Base-by-base conservation (phyloP, 108 stramenopile genomes). In the Cyclotella choctawhatcheeana region DNA sequence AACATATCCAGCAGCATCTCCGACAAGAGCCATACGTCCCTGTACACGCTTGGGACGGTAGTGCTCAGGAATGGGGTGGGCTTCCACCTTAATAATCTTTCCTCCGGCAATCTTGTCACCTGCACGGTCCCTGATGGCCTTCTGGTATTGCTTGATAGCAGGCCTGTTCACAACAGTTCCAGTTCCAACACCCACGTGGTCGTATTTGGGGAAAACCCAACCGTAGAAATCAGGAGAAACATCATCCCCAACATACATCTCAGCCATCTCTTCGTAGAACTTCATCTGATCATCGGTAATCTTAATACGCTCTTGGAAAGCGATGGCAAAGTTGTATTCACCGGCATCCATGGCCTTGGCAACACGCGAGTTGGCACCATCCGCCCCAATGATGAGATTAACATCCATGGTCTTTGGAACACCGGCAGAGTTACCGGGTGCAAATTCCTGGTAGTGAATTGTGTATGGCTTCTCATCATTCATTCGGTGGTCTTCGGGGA, bases 181-280 rank as follows among this genome's bases (percentile, higher is more conserved):
- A 10, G 97, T 98, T 80, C 97, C 97, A 67, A 98, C 97, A 64
- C 97, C 97, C 43, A 98, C 97, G 84, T 98, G 97, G 86, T 98
- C 97, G 80, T 98, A 97, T 85, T 98, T 98, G 82, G 97, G 97
- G 90, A 98, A 98, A 55, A 98, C 97, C 97, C 97, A 98, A 62
- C 97, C 97, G 82, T 98, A 98, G 76, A 98, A 98, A 78, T 98
- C 97, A 31, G 97, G 97, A 37, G 94, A 95, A 54, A 98, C 97
- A 82, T 98, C 97, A 65, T 98, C 97, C 29, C 97, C 97, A n/a
- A 98, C 97, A 67, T 98, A 98, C 95, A 97, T 97, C 82, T 97
- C 95, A 13, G 97, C 94, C 89, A 97, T 93, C 82, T 97, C 97
- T 79, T 98, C 97, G 88, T 98, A 98, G 74, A 98, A 98, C 6